These are phyloP conservation scores for Trichoderma sp. DNA, from an alignment of 2,329 filamentous ascomycete species.

Conservation along the genomic window DNA sequence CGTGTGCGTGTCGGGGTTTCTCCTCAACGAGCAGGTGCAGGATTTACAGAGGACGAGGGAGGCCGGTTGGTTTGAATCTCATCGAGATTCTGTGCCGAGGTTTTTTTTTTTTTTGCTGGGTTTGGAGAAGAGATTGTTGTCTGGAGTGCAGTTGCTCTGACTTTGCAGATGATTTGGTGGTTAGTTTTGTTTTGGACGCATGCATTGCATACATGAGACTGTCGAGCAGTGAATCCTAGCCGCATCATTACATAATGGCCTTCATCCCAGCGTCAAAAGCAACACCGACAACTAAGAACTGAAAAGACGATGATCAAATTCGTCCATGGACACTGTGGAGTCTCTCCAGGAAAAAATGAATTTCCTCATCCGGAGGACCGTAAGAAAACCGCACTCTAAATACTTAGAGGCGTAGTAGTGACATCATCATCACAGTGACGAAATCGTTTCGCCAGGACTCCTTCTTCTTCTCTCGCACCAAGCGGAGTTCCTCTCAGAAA, in stretches of 20 bases:
- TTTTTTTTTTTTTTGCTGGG: too few relatives aligned
- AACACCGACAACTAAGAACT: too few relatives aligned
- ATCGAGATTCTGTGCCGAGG: neutral
- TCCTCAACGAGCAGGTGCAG: too few relatives aligned
- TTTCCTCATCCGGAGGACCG: constrained; percentile 9
- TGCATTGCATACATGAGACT: constrained; percentile 1
- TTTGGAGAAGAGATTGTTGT: neutral
- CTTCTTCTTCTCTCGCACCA: too few relatives aligned
- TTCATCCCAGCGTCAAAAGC: neutral
- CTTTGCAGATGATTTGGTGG: neutral
- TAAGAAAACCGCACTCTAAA: neutral
- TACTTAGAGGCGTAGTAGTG: constrained; percentile 14
- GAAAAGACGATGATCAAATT: too few relatives aligned
- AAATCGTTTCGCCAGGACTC: constrained; percentile 6
- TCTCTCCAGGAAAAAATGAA: constrained; percentile 8
- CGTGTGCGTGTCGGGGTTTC: neutral
- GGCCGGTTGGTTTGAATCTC: neutral
- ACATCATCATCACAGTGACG: constrained; percentile 19
- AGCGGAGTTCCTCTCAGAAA: neutral
- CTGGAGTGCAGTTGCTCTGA: neutral
- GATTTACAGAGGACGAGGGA: too few relatives aligned
- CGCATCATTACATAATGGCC: constrained; percentile 2
- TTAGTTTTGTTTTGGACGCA: neutral
- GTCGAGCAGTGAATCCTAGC: neutral
- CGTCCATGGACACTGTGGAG: neutral